Conservation (phyloP, 2,329 filamentous ascomycete species). For the Pseudogymnoascus sp. region DNA sequence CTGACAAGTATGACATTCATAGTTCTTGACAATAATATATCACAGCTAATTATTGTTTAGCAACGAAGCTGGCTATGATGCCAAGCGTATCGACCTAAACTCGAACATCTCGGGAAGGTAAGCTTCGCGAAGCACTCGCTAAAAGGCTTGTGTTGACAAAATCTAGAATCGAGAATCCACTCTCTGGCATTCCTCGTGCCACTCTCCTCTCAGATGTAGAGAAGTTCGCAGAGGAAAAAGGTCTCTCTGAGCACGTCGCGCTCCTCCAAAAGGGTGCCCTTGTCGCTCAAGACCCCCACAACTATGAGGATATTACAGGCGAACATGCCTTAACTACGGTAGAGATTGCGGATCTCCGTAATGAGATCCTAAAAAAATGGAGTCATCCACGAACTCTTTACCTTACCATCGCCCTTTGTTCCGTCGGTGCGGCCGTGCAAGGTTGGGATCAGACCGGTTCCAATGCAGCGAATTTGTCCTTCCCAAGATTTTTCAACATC, state of each 20-base stretch:
- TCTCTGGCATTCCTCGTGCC: constrained; percentile 45
- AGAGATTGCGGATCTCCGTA: constrained; percentile 50
- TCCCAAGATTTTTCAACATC: constrained; percentile 38
- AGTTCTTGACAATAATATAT: neutral
- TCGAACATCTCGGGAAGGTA: constrained; percentile 2
- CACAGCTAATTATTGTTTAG: neutral
- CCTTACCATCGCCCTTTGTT: constrained; percentile 59
- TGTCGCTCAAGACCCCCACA: constrained; percentile 60
- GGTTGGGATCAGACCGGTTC: constrained; percentile 37
- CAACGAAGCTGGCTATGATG: neutral
- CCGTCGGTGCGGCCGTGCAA: constrained; percentile 62
- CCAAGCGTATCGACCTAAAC: neutral
- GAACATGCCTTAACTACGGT: constrained; percentile 49
- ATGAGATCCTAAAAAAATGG: constrained; percentile 62
- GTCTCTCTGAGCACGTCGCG: constrained; percentile 48
- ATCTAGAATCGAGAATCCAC: constrained; percentile 45
- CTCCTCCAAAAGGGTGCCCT: constrained; percentile 62
- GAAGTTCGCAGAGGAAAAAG: constrained; percentile 52
- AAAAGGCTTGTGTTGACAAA: constrained; percentile 9
- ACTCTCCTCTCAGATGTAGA: constrained; percentile 47
- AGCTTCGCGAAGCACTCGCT: neutral
- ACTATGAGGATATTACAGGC: constrained; percentile 52
- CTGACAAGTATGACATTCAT: neutral
- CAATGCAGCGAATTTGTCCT: constrained; percentile 42
- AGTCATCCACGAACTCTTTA: constrained; percentile 53